Conservation (phyloP, 441 rosid genomes). For the Arabidopsis hybrid region DNA sequence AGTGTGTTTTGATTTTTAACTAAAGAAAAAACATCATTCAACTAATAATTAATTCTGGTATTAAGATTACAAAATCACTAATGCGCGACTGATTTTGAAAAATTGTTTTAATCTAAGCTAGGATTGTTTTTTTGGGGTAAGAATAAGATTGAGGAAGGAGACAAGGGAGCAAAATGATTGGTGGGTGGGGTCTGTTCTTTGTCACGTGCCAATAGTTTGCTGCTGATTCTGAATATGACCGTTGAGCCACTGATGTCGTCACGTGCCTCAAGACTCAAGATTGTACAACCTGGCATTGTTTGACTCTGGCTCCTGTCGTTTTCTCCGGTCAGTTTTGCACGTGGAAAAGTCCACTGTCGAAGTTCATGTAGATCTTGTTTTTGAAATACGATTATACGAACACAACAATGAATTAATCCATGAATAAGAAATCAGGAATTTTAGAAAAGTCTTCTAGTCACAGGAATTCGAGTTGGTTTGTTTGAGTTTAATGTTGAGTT, state of each 20-base stretch:
- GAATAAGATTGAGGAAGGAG: slow-evolving; percentile 15
- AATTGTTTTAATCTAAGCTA: background rate
- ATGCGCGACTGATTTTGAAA: background rate
- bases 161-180: slow-evolving; percentile 43
- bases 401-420: background rate
- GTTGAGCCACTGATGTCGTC: slow-evolving; percentile 44
- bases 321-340: slow-evolving; percentile 33
- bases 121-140: background rate
- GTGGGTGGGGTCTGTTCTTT: slow-evolving; percentile 35
- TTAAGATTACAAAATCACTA: slow-evolving; percentile 5
- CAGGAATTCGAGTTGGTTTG: background rate
- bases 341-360: slow-evolving; percentile 33
- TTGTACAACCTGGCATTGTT: slow-evolving; percentile 36
- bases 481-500: no score
- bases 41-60: slow-evolving; percentile 13
- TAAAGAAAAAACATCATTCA: slow-evolving; percentile 12
- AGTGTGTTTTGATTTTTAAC: slow-evolving; percentile 4
- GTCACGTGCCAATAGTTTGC: slow-evolving; percentile 42
- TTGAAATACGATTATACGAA: background rate
- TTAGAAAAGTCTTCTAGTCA: background rate
- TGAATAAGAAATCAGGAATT: background rate
- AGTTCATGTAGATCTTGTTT: slow-evolving; percentile 32
- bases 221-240: slow-evolving; percentile 42
- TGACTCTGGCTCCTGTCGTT: slow-evolving; percentile 37
- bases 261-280: slow-evolving; percentile 43